These are phyloP conservation scores for Irpex lacteus DNA, from an alignment of 1,284 basidiomycete species.

Conservation along the genomic window DNA sequence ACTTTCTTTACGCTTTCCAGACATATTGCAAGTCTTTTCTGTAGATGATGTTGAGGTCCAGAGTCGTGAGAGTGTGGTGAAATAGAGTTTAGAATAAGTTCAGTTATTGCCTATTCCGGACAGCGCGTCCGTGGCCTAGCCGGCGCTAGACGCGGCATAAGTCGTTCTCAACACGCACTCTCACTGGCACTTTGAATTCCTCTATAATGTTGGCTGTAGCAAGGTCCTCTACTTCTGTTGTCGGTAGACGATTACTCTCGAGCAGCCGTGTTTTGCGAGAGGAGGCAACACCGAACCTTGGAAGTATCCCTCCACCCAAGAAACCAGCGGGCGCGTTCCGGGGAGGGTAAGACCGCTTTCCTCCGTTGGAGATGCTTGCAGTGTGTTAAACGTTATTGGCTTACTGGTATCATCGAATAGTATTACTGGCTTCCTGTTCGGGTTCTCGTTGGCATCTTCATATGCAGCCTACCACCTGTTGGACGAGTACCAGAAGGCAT, in stretches of 20 bases:
- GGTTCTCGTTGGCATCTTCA: constrained; percentile 83
- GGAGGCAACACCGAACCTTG: constrained; percentile 51
- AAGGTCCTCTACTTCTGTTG: not conserved
- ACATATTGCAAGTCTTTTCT: not conserved
- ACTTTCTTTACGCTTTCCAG: not conserved
- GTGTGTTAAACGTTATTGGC: not conserved
- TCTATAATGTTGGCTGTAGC: not conserved
- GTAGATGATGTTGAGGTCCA: not conserved
- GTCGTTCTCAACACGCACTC: not conserved
- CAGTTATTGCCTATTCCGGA: not conserved
- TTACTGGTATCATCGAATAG: constrained; percentile 36
- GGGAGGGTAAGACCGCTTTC: constrained; percentile 61
- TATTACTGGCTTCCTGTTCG: constrained; percentile 86
- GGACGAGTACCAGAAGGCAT: constrained; percentile 88
- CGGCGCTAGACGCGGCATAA: not conserved
- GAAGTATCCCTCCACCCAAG: constrained; percentile 58
- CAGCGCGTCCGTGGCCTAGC: not conserved
- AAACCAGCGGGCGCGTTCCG: constrained; percentile 84
- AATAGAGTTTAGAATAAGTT: not conserved
- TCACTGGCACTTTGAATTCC: not conserved
- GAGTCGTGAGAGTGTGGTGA: not conserved
- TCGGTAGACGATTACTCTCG: constrained; percentile 23
- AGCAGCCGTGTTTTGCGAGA: constrained; percentile 41
- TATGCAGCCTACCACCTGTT: constrained; percentile 85
- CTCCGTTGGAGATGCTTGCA: not conserved